phyloP scores from a whole-genome alignment of 1,284 basidiomycete species.

The Trametes hirsuta region DNA sequence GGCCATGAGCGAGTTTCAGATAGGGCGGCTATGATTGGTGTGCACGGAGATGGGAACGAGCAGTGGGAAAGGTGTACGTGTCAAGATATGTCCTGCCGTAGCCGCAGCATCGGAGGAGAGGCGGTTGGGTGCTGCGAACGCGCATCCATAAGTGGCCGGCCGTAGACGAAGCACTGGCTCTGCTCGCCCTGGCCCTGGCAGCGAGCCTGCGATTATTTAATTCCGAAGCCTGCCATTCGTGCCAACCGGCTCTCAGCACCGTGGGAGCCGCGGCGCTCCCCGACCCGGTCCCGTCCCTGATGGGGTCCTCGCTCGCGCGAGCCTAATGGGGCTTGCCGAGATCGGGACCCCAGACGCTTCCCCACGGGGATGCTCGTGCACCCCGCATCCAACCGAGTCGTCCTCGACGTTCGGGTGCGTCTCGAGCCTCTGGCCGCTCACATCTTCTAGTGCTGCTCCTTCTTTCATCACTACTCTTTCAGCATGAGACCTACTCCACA shows the following conservation, averaged over 20 bases:
- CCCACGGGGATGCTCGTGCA: slow-evolving; percentile 19
- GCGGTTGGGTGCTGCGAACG: slow-evolving; percentile 18
- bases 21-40: slow-evolving; percentile 8
- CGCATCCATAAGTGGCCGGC: slow-evolving; percentile 1
- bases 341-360: slow-evolving; percentile 19
- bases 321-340: not conserved
- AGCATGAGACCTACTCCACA: slow-evolving; percentile 30
- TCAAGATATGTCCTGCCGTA: slow-evolving; percentile 22
- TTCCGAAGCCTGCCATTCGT: not conserved
- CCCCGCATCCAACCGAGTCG: too few relatives aligned
- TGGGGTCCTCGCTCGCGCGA: slow-evolving; percentile 4
- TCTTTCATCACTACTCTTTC: too few relatives aligned
- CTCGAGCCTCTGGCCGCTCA: too few relatives aligned
- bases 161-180: not conserved
- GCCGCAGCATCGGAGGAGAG: slow-evolving; percentile 7
- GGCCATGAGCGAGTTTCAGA: slow-evolving; percentile 6
- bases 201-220: not conserved
- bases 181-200: not conserved
- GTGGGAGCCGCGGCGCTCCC: not conserved
- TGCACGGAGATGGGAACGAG: slow-evolving; percentile 4
- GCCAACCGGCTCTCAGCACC: not conserved
- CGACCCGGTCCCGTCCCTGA: not conserved
- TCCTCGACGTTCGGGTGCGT: too few relatives aligned
- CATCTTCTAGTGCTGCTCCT: too few relatives aligned
- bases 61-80: slow-evolving; percentile 19